phyloP scores from a whole-genome alignment of 2,329 filamentous ascomycete species.

The Fusarium illudens region DNA sequence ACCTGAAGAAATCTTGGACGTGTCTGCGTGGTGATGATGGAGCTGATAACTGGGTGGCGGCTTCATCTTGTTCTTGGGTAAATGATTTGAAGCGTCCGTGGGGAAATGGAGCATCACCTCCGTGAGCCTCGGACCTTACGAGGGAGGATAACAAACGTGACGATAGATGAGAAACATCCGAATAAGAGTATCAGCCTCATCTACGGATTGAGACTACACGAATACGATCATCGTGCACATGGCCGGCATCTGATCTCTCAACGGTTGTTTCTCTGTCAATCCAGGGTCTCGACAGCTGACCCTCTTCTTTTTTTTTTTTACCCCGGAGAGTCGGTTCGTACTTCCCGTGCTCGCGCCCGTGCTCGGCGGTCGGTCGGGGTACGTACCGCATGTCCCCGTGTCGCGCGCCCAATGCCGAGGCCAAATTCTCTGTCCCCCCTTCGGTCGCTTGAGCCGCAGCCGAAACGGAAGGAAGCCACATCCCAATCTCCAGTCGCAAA shows the following conservation, averaged over 20 bases:
- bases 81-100: background rate
- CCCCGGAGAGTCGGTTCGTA: conserved; percentile 16
- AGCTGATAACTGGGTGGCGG: background rate
- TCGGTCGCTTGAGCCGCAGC: conserved; percentile 37
- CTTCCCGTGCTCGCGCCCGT: background rate
- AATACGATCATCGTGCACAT: background rate
- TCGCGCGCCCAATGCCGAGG: conserved; percentile 34
- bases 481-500: conserved; percentile 10
- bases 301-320: conserved; percentile 4
- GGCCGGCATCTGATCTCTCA: background rate
- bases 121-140: background rate
- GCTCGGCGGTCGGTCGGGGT: conserved; percentile 21
- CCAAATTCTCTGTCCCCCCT: conserved; percentile 16
- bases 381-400: conserved; percentile 25
- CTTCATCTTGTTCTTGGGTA: background rate
- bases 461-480: conserved; percentile 29
- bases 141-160: background rate
- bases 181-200: background rate
- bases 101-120: background rate
- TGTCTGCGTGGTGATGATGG: conserved; percentile 1
- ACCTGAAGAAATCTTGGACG: background rate
- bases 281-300: background rate
- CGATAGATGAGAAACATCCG: background rate
- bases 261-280: background rate
- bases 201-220: background rate